Base-by-base conservation (phyloP, 1,284 basidiomycete species). In the Gymnopus androsaceus region DNA sequence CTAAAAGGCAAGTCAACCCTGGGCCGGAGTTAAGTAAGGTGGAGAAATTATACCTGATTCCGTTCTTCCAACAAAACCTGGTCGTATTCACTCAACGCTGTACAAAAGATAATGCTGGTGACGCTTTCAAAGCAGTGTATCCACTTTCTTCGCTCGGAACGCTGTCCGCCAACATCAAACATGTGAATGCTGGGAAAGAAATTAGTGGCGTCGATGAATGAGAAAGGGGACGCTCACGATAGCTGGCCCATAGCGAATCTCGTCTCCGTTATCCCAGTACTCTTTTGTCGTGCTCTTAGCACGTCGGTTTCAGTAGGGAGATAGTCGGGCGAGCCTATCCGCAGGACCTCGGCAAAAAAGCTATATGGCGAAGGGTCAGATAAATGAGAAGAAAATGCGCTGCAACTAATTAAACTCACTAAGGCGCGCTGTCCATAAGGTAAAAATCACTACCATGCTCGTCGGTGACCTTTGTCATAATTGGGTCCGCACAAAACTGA, bases 141-240 rank as follows among this genome's bases (percentile, higher is more conserved):
- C 93, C 94, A 95, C 69, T 98, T 98, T 69, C 95, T 95, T 21
- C 95, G 81, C 70, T 98, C 94, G 2, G 91, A 94, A 15, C 94
- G 84, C 69, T 97, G 95, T 0, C 94, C 94, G 31, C 94, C 92
- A 7, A 97, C 92, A 69, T 96, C 94, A 65, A 96, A 94, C 88
- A 96, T 94, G 70, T 88, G 85, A 89, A 98, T 86, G 84, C 95
- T 82, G 55, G 38, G 52, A 19, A 31, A 17, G 54, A 45, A 27
- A 44, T 44, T 51, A 19, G 28, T 21, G 42, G 77, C 57, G 78
- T 69, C 8, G 76, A 78, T 3, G 75, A 78, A 25, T 15, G 25
- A 23, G 17, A 3, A 9, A 27, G 62, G 77, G 78, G 69, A 76
- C 74, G 90, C 90, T 64, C 82, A 88, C 85, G 84, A 85, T 55